Conservation (phyloP, 345 rosid species). For the Salix dunnii region DNA sequence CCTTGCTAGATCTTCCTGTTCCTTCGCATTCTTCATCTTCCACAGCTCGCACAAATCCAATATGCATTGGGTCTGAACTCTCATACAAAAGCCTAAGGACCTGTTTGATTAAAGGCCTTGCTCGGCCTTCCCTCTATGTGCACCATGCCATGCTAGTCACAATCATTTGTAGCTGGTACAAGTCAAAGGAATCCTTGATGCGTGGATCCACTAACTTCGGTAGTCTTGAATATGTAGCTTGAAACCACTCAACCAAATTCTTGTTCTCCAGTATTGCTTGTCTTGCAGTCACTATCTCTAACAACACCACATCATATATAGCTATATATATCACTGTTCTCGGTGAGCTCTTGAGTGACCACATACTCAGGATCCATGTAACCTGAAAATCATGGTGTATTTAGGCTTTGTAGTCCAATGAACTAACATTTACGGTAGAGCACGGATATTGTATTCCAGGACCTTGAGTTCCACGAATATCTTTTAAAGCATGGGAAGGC, state of each 20-base stretch:
- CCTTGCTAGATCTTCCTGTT: slow-evolving; percentile 54
- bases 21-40: slow-evolving; percentile 67
- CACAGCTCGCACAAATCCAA: slow-evolving; percentile 57
- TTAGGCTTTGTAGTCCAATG: slow-evolving; percentile 12
- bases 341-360: slow-evolving; percentile 79
- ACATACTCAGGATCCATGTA: slow-evolving; percentile 94
- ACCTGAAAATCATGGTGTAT: slow-evolving; percentile 45
- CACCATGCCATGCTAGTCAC: slow-evolving; percentile 78
- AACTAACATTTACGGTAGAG: not conserved
- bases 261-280: slow-evolving; percentile 72
- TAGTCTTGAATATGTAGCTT: slow-evolving; percentile 49
- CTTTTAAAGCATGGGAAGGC: slow-evolving; percentile 84
- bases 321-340: slow-evolving; percentile 89
- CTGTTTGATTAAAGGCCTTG: slow-evolving; percentile 86
- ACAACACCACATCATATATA: slow-evolving; percentile 80
- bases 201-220: slow-evolving; percentile 61
- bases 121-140: slow-evolving; percentile 73
- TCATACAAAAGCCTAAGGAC: slow-evolving; percentile 74
- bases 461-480: slow-evolving; percentile 99
- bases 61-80: slow-evolving; percentile 74
- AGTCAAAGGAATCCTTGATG: slow-evolving; percentile 56
- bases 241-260: slow-evolving; percentile 72
- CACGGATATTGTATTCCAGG: slow-evolving; percentile 14
- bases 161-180: slow-evolving; percentile 63
- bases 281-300: slow-evolving; percentile 76